Evolutionary conservation across 768 basidiomycete genomes (phyloP).

Genomic region (Psilocybe cubensis): DNA sequence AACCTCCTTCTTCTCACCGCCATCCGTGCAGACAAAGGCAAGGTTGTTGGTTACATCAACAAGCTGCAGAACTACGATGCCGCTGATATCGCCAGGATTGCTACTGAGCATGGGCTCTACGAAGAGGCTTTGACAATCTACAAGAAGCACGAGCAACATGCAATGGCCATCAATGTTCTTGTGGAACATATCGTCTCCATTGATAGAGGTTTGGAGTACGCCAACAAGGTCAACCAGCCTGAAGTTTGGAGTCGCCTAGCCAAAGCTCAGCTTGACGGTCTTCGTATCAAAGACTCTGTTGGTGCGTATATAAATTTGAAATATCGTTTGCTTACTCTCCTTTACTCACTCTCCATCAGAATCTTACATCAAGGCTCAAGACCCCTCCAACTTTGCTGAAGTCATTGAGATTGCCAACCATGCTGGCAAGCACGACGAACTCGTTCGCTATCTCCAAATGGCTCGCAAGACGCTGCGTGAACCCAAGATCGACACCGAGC

Average conservation of each 20-base stretch:
- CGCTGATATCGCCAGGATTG: conserved; percentile 94
- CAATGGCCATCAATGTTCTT: conserved; percentile 94
- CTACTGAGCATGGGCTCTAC: conserved; percentile 92
- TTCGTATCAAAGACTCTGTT: conserved; percentile 97
- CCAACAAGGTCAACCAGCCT: conserved; percentile 94
- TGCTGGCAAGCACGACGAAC: conserved; percentile 87
- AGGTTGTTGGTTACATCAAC: conserved; percentile 97
- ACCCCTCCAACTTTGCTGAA: conserved; percentile 19
- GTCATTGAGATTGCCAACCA: conserved; percentile 95
- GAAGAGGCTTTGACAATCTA: conserved; percentile 98
- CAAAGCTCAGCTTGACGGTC: conserved; percentile 98
- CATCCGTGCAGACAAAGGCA: conserved; percentile 96
- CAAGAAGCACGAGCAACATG: conserved; percentile 96
- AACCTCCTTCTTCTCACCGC: conserved; percentile 94
- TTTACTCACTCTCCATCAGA: conserved; percentile 28
- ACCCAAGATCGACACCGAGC: conserved; percentile 96
- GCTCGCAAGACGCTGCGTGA: conserved; percentile 96
- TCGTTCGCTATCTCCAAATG: conserved; percentile 98
- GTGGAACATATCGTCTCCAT: conserved; percentile 98
- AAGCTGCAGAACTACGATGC: conserved; percentile 95
- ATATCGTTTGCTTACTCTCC: not conserved
- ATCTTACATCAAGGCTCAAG: conserved; percentile 18
- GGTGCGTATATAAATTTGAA: conserved; percentile 50
- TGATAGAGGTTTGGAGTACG: conserved; percentile 95
- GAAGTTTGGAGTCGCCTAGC: conserved; percentile 97